phyloP scores from a whole-genome alignment of 2,329 filamentous ascomycete genomes.

The Neofusicoccum laricinum region DNA sequence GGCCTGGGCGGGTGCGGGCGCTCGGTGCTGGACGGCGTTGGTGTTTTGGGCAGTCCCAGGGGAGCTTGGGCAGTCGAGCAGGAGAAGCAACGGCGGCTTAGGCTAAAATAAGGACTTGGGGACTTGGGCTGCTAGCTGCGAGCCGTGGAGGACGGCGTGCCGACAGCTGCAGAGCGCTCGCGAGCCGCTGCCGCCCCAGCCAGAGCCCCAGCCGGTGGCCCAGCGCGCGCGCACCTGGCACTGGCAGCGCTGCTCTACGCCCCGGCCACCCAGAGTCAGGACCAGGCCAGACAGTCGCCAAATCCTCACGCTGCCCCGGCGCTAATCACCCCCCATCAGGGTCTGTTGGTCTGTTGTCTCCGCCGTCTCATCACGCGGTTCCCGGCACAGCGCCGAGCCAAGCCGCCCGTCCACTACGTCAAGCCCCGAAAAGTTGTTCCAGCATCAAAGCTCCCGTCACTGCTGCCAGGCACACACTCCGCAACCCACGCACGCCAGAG shows the following conservation, averaged over 20 bases:
- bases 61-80: slow-evolving; percentile 10
- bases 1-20: not conserved
- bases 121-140: slow-evolving; percentile 2
- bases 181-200: slow-evolving; percentile 7
- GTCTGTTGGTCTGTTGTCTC: not conserved
- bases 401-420: slow-evolving; percentile 1
- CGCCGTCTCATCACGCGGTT: slow-evolving; percentile 12
- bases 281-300: not conserved
- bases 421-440: slow-evolving; percentile 11
- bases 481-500: not conserved
- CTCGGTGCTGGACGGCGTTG: not conserved
- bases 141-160: slow-evolving; percentile 1
- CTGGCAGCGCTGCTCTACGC: not conserved
- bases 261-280: not conserved
- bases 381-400: slow-evolving; percentile 4
- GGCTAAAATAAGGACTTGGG: slow-evolving; percentile 13
- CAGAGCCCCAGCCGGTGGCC: slow-evolving; percentile 1
- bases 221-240: not conserved
- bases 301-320: slow-evolving; percentile 1
- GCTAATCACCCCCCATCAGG: slow-evolving; percentile 8
- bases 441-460: not conserved
- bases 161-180: not conserved
- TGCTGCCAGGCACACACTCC: slow-evolving; percentile 1
- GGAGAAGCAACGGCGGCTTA: slow-evolving; percentile 12
- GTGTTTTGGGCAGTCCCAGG: slow-evolving; percentile 5